Percentiles rank a stretch among this genome's conserved stretches.
Conservation (phyloP, 352 stramenopile species). For the Globisporangium lucens region DNA sequence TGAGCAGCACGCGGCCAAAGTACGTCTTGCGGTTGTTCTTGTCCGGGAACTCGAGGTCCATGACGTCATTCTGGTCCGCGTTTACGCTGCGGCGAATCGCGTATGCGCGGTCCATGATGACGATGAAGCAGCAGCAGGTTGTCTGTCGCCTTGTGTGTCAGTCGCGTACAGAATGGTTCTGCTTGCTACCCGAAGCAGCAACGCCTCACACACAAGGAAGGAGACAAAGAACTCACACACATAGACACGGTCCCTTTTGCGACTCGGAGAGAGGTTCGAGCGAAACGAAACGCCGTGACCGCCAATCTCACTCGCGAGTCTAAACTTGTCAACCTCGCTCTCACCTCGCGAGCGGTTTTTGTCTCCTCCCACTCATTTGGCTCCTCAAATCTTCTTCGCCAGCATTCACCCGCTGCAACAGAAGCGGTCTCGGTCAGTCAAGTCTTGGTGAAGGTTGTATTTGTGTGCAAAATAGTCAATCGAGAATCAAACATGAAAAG, state of each 20-base stretch:
- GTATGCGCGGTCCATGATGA: slow-evolving; percentile 33
- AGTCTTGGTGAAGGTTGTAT: neutral
- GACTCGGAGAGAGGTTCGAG: too few species aligned
- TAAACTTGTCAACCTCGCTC: neutral
- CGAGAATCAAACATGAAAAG: neutral
- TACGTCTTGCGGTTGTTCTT: slow-evolving; percentile 54
- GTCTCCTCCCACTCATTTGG: neutral
- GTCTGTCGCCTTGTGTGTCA: neutral
- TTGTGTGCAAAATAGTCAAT: neutral
- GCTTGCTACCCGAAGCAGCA: neutral
- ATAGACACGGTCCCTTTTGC: too few species aligned
- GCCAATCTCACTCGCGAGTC: neutral
- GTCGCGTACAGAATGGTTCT: neutral
- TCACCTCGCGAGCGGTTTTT: neutral
- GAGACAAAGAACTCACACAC: neutral
- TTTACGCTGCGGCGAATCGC: slow-evolving; percentile 58
- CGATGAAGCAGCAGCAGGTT: neutral
- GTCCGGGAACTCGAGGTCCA: slow-evolving; percentile 59
- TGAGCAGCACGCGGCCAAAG: slow-evolving; percentile 56
- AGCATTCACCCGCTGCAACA: neutral
- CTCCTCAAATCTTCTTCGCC: neutral
- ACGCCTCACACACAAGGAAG: neutral
- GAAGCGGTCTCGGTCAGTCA: neutral
- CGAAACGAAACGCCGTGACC: neutral
- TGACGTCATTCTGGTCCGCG: slow-evolving; percentile 51